Conservation (phyloP, 805 yeast species). For the Ogataea trehaloabstinens region DNA sequence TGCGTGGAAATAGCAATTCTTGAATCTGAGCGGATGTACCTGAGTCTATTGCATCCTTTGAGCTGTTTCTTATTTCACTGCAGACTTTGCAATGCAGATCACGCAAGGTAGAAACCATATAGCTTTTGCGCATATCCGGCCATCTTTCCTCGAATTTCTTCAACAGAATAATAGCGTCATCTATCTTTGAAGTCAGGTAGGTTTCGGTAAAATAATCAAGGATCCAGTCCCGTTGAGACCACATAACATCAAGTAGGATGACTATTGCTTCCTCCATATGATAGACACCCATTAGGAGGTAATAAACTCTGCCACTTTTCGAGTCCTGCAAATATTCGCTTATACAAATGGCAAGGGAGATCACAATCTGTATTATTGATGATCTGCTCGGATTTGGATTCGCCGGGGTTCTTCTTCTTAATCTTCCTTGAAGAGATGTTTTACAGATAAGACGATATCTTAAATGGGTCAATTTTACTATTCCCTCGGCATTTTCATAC, state of each 20-base stretch:
- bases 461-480: slow-evolving; percentile 14
- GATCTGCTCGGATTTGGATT: slow-evolving; percentile 9
- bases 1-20: slow-evolving; percentile 7
- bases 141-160: slow-evolving; percentile 12
- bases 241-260: slow-evolving; percentile 13
- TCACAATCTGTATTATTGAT: slow-evolving; percentile 11
- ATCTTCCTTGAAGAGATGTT: slow-evolving; percentile 12
- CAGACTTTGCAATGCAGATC: slow-evolving; percentile 6
- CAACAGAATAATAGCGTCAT: slow-evolving; percentile 8
- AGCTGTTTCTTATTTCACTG: slow-evolving; percentile 1
- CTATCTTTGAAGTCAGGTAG: slow-evolving; percentile 10
- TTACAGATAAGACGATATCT: slow-evolving; percentile 14
- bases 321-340: slow-evolving; percentile 16
- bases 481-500: slow-evolving; percentile 16
- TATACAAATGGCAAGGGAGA: slow-evolving; percentile 8
- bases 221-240: slow-evolving; percentile 15
- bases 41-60: background rate
- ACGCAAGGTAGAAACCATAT: slow-evolving; percentile 9
- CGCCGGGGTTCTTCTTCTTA: slow-evolving; percentile 15
- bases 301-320: slow-evolving; percentile 10
- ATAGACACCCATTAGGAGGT: slow-evolving; percentile 15
- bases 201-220: slow-evolving; percentile 9
- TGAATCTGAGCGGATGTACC: slow-evolving; percentile 9
- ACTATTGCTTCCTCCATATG: slow-evolving; percentile 15
- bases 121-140: slow-evolving; percentile 12